phyloP scores from a whole-genome alignment of 805 yeast species.

The Metschnikowia picachoensis region DNA sequence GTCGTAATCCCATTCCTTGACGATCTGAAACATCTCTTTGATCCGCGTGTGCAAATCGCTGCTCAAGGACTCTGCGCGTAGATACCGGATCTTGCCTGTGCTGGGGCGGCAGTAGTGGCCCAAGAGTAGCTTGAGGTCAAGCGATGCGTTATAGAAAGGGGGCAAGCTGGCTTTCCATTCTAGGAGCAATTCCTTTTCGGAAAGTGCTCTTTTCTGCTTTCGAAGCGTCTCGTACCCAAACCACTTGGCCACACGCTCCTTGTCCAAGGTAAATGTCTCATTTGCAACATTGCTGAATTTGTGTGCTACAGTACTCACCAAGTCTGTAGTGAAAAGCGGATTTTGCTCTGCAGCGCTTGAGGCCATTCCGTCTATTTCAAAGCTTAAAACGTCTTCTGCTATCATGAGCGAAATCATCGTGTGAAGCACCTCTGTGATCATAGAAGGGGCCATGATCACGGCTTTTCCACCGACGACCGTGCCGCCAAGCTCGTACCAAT shows the following conservation, averaged over 20 bases:
- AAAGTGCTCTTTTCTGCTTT: constrained; percentile 9
- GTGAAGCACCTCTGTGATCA: constrained; percentile 26
- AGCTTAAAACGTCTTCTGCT: constrained; percentile 19
- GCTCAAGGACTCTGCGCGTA: constrained; percentile 50
- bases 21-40: constrained; percentile 30
- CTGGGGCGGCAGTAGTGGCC: constrained; percentile 55
- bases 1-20: constrained; percentile 36
- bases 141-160: constrained; percentile 54
- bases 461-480: constrained; percentile 47
- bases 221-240: constrained; percentile 55
- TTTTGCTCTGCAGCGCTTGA: constrained; percentile 26
- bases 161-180: constrained; percentile 65
- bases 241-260: constrained; percentile 49
- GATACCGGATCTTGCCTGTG: constrained; percentile 45
- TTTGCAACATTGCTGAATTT: constrained; percentile 25
- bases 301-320: constrained; percentile 46
- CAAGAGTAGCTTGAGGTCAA: constrained; percentile 49
- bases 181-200: constrained; percentile 53
- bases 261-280: constrained; percentile 38
- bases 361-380: constrained; percentile 15
- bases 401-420: constrained; percentile 26
- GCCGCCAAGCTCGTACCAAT: constrained; percentile 57
- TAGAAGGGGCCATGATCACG: constrained; percentile 24
- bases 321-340: constrained; percentile 27
- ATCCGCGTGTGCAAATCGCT: constrained; percentile 24